Conservation (phyloP, 495 filamentous ascomycete species). For the Penicillium egyptiacum region DNA sequence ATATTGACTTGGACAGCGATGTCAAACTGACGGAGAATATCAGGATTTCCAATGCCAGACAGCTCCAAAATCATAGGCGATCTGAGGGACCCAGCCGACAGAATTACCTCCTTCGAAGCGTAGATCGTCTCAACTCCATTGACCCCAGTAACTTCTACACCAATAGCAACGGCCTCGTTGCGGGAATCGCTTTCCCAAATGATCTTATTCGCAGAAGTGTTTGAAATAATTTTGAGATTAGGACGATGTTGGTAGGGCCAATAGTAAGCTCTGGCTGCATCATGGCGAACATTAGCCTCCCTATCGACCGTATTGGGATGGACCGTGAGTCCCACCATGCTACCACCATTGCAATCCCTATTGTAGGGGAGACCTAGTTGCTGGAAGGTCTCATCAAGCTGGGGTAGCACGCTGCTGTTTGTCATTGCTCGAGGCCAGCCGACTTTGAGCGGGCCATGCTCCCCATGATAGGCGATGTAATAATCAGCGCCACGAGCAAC, state of each 20-base stretch:
- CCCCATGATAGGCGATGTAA: conserved; percentile 47
- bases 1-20: conserved; percentile 45
- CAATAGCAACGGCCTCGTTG: conserved; percentile 21
- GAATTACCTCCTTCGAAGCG: conserved; percentile 57
- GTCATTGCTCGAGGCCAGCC: conserved; percentile 40
- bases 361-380: conserved; percentile 39
- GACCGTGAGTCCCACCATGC: conserved; percentile 39
- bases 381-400: conserved; percentile 25
- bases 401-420: conserved; percentile 29
- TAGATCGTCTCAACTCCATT: conserved; percentile 34
- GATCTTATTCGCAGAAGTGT: conserved; percentile 38
- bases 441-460: conserved; percentile 46
- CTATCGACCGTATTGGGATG: conserved; percentile 44
- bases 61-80: conserved; percentile 60
- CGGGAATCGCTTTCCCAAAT: conserved; percentile 23
- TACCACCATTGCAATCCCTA: conserved; percentile 40
- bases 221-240: conserved; percentile 37
- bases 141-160: conserved; percentile 24
- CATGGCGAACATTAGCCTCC: conserved; percentile 48
- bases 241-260: conserved; percentile 33
- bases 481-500: conserved; percentile 43
- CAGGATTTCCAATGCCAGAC: conserved; percentile 56
- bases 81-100: conserved; percentile 58
- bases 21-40: conserved; percentile 33
- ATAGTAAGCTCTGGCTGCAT: conserved; percentile 53